phyloP scores from a whole-genome alignment of 176 grass and related monocot species.

The Rhynchospora pubera region DNA sequence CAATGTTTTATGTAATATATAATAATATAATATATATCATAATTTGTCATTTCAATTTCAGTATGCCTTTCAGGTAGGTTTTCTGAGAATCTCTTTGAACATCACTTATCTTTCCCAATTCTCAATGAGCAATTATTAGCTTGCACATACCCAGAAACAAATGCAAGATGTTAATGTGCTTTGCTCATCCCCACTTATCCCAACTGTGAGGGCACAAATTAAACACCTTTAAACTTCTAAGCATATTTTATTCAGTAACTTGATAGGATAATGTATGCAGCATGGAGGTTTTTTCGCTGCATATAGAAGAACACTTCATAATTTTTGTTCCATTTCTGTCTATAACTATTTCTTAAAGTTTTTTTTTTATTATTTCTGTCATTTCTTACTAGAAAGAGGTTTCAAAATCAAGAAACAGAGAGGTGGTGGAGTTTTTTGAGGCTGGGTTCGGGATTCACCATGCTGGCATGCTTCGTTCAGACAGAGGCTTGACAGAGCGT shows the following conservation, averaged over 20 bases:
- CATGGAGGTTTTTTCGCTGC: not conserved
- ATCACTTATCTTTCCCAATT: not conserved
- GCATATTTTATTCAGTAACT: not conserved
- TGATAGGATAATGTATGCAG: not conserved
- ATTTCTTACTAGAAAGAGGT: slow-evolving; percentile 77
- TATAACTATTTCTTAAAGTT: not conserved
- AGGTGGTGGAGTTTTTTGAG: slow-evolving; percentile 86
- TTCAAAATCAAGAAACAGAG: slow-evolving; percentile 77
- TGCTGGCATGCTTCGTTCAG: slow-evolving; percentile 91
- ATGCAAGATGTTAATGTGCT: not conserved
- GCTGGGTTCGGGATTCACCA: slow-evolving; percentile 95
- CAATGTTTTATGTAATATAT: no score
- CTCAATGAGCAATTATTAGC: not conserved
- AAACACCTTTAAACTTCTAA: not conserved
- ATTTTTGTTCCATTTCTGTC: not conserved
- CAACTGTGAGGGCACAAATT: not conserved
- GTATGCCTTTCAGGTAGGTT: not conserved
- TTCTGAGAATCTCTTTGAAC: not conserved
- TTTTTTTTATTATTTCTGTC: not conserved
- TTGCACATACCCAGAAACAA: not conserved
- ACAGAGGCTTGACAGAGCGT: slow-evolving; percentile 82
- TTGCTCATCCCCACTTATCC: not conserved
- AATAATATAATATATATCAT: not conserved
- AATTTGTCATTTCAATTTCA: not conserved
- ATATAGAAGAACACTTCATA: not conserved